Evolutionary conservation across 257 asterid species (phyloP).

Genomic region (Dorcoceras hygrometricum): DNA sequence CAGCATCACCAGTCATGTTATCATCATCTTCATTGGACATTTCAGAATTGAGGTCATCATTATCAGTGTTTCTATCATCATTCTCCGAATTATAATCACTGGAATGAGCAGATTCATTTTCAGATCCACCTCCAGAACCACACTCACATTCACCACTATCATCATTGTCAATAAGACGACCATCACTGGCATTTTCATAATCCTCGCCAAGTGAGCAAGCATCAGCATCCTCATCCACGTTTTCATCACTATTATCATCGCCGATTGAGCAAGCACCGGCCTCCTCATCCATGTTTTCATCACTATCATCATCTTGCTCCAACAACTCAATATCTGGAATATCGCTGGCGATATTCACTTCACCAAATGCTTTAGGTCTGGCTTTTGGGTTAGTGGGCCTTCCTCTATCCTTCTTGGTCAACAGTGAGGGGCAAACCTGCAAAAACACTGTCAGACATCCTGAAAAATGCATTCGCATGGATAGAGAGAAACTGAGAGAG

Average conservation of each 20-base stretch:
- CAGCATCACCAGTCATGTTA: slow-evolving; percentile 20
- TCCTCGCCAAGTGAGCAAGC: slow-evolving; percentile 35
- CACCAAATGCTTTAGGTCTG: slow-evolving; percentile 84
- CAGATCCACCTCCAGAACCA: slow-evolving; percentile 29
- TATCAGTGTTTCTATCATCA: slow-evolving; percentile 31
- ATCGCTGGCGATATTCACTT: slow-evolving; percentile 57
- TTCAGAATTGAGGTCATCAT: slow-evolving; percentile 30
- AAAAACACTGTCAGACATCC: slow-evolving; percentile 17
- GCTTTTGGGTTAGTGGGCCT: slow-evolving; percentile 71
- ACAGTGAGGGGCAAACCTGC: slow-evolving; percentile 88
- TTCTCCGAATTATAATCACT: slow-evolving; percentile 36
- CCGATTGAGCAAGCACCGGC: too few species aligned
- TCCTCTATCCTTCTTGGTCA: slow-evolving; percentile 90
- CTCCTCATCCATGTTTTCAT: slow-evolving; percentile 41
- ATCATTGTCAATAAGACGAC: slow-evolving; percentile 32
- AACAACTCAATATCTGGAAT: slow-evolving; percentile 29
- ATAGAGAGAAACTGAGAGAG: slow-evolving; percentile 2
- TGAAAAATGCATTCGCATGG: not conserved
- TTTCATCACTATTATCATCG: slow-evolving; percentile 32
- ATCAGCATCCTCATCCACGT: not conserved
- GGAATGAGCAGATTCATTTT: slow-evolving; percentile 32
- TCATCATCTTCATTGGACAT: slow-evolving; percentile 36
- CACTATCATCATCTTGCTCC: slow-evolving; percentile 41
- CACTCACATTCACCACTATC: slow-evolving; percentile 32
- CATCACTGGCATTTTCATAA: slow-evolving; percentile 33